Evolutionary conservation across 176 grass and related monocot species (phyloP), one percentile per base, ranked within the genome.

Genomic region (Pontederia crassipes): DNA sequence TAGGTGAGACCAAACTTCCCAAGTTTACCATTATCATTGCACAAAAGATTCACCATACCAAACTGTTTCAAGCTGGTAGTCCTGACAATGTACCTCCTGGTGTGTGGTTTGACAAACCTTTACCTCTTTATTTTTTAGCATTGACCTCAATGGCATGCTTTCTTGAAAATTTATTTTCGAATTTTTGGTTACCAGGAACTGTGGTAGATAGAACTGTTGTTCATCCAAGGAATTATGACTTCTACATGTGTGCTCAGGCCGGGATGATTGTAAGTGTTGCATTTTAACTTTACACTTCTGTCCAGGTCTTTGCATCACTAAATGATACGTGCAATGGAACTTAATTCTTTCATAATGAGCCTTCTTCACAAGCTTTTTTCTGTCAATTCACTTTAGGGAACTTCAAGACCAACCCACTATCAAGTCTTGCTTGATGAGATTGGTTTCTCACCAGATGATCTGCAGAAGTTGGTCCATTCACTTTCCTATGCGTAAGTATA

Each of bases 161-260:
- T 20, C 18, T 40, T 24, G 2, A 24, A 24, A 40, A 4, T 54
- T 14, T 14, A 35, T 9, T 56, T 46, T 45, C 3, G n/a, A 32
- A 10, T 56, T 24, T 24, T 68, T 24, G 20, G 52, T 28, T 46
- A 17, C 40, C 65, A 92, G 80, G 80, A 32, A 86, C 74, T 69
- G 74, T 92, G 46, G 88, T 86, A 11, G 80, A 92, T 26, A 73
- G 48, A 10, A 77, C 45, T 40, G 64, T 92, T 45, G 78, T 82
- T 55, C 88, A 92, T 70, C 80, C 74, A 13, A 81, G 58, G 49
- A 74, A 81, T 56, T 92, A 81, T 28, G 83, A 84, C 72, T 87
- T 92, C 75, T 88, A 73, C 71, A 87, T 84, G 88, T 87, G 77
- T 70, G 79, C 80, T 75, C 88, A 87, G 46, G 69, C 60, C 32